Percentiles rank a stretch among this genome's conserved stretches.
Conservation (phyloP, 2,329 filamentous ascomycete species). For the Chrysosporium queenslandicum region DNA sequence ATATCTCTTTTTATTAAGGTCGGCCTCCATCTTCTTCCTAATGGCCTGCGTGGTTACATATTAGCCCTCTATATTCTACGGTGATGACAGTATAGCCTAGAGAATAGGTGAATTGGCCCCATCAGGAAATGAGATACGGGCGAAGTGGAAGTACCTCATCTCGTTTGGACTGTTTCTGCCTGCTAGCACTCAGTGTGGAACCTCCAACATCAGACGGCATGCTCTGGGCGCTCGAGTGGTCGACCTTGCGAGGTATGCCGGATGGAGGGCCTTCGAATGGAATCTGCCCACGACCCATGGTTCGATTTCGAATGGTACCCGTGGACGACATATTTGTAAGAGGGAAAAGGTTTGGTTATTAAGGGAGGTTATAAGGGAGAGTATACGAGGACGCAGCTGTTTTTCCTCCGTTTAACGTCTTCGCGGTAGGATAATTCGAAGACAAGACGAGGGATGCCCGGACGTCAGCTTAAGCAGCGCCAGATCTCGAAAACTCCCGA, state of each 20-base stretch:
- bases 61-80: constrained; percentile 19
- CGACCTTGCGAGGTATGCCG: constrained; percentile 52
- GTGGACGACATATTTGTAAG: constrained; percentile 49
- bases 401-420: background rate
- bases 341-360: background rate
- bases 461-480: too few species aligned
- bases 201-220: constrained; percentile 43
- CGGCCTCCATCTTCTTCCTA: constrained; percentile 89
- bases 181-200: constrained; percentile 79
- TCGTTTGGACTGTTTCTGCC: constrained; percentile 91
- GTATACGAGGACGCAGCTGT: background rate
- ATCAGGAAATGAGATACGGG: background rate
- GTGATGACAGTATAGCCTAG: background rate
- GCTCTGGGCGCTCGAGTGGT: constrained; percentile 32
- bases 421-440: too few species aligned
- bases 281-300: constrained; percentile 46
- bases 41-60: constrained; percentile 58
- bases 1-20: constrained; percentile 95
- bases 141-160: constrained; percentile 66
- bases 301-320: constrained; percentile 47
- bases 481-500: constrained; percentile 3
- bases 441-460: background rate
- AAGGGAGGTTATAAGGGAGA: background rate
- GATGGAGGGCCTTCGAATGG: constrained; percentile 49
- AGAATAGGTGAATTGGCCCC: background rate